phyloP scores from a whole-genome alignment of 1,139 yeast species.

The Candida buenavistaensis region DNA sequence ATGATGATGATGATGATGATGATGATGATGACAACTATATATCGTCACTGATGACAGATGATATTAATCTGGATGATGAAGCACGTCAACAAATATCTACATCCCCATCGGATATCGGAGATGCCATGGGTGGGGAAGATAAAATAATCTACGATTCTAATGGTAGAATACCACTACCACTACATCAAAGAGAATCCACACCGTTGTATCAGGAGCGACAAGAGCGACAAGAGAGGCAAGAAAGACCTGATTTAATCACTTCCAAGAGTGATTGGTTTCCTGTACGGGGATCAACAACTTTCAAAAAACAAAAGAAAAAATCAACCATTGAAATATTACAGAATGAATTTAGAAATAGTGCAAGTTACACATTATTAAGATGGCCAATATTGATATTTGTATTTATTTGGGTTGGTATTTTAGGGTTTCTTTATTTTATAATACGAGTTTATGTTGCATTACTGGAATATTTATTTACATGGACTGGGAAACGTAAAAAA shows the following conservation, averaged over 20 bases:
- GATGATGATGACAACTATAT: slow-evolving; percentile 4
- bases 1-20: slow-evolving; percentile 2
- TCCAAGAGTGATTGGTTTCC: slow-evolving; percentile 76
- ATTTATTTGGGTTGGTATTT: slow-evolving; percentile 51
- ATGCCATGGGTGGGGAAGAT: not conserved
- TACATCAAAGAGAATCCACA: too few species aligned
- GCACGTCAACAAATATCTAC: not conserved
- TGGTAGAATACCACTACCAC: not conserved
- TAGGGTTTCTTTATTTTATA: slow-evolving; percentile 50
- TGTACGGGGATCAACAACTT: slow-evolving; percentile 26
- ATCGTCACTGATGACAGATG: slow-evolving; percentile 8
- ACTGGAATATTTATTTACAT: slow-evolving; percentile 57
- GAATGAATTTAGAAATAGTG: slow-evolving; percentile 47
- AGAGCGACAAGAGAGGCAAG: not conserved
- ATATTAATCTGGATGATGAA: slow-evolving; percentile 1
- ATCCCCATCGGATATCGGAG: not conserved
- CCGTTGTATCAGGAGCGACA: too few species aligned
- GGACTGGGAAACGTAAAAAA: slow-evolving; percentile 58
- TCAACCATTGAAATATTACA: slow-evolving; percentile 19
- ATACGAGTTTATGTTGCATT: slow-evolving; percentile 64
- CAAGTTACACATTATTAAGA: slow-evolving; percentile 55
- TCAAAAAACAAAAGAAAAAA: not conserved
- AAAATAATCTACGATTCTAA: not conserved
- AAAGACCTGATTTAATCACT: slow-evolving; percentile 39
- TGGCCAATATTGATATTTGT: slow-evolving; percentile 64